Conservation (phyloP, 768 basidiomycete species). For the Suillus placidus region DNA sequence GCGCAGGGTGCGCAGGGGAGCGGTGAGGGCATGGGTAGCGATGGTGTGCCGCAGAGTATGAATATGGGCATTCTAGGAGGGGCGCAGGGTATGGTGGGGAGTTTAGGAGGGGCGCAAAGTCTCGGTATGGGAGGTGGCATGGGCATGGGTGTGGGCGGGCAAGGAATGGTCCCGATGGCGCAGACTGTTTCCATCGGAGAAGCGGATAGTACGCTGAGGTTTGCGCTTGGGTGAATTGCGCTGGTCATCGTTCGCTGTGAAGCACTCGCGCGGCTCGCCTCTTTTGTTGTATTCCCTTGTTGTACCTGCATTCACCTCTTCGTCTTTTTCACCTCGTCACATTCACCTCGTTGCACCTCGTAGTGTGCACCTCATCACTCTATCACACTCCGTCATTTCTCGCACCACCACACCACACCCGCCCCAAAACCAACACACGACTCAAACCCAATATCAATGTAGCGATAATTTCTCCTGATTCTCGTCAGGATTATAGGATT, state of each 20-base stretch:
- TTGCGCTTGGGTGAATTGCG: constrained; percentile 30
- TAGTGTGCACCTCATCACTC: neutral
- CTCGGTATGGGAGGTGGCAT: neutral
- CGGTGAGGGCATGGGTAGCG: neutral
- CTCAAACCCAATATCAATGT: constrained; percentile 4
- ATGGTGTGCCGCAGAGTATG: constrained; percentile 3
- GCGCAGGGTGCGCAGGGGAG: constrained; percentile 3
- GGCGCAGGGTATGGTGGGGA: neutral
- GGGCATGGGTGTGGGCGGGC: neutral
- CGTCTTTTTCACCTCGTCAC: neutral
- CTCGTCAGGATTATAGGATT: neutral
- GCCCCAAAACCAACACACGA: neutral
- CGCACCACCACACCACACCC: neutral
- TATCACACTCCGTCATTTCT: neutral
- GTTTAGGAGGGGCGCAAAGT: neutral
- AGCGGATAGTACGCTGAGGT: constrained; percentile 31
- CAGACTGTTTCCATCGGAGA: constrained; percentile 22
- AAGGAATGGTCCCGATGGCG: constrained; percentile 8
- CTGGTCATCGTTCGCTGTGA: neutral
- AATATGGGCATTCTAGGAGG: neutral
- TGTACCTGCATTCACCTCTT: neutral
- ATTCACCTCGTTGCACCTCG: neutral
- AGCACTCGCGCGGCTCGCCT: neutral
- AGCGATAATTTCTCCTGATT: constrained; percentile 7
- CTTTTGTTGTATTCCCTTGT: neutral